phyloP scores from a whole-genome alignment of 2,329 filamentous ascomycete species.

The Cercospora sp. region DNA sequence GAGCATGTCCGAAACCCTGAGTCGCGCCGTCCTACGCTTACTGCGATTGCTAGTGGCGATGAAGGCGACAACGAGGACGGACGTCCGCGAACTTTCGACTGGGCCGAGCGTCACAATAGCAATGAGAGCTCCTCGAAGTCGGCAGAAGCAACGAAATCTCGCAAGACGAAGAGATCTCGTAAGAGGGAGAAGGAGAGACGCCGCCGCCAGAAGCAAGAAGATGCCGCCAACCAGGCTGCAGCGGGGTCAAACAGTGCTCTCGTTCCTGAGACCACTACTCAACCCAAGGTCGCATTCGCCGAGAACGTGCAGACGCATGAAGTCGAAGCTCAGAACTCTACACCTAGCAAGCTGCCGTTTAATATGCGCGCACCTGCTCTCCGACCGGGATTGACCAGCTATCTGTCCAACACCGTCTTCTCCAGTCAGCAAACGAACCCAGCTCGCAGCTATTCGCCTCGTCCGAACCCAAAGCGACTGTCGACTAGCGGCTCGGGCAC shows the following conservation, averaged over 20 bases:
- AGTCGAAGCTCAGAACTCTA: conserved; percentile 13
- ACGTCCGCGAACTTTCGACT: conserved; percentile 24
- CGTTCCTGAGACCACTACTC: neutral
- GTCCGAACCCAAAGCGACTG: conserved; percentile 21
- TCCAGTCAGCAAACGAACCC: conserved; percentile 41
- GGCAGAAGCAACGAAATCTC: conserved; percentile 41
- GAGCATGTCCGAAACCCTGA: conserved; percentile 42
- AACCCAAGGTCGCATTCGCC: conserved; percentile 42
- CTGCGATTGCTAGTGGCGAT: conserved; percentile 52
- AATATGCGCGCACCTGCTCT: conserved; percentile 52
- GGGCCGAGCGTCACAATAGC: conserved; percentile 32
- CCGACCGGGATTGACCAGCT: conserved; percentile 62
- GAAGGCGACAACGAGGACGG: conserved; percentile 53
- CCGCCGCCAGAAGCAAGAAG: conserved; percentile 44
- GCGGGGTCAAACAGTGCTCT: conserved; percentile 17
- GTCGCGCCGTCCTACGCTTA: conserved; percentile 42
- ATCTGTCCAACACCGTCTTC: conserved; percentile 72
- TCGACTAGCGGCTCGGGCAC: conserved; percentile 36
- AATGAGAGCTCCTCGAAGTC: conserved; percentile 23
- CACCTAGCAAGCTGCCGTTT: conserved; percentile 32
- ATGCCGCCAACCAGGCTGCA: conserved; percentile 30
- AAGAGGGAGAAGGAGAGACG: conserved; percentile 49
- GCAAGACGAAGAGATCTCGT: conserved; percentile 48
- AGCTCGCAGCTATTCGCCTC: conserved; percentile 17
- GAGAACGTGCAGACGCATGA: conserved; percentile 36